phyloP scores from a whole-genome alignment of 2,329 filamentous ascomycete species.

The Colletotrichum liaoningense region DNA sequence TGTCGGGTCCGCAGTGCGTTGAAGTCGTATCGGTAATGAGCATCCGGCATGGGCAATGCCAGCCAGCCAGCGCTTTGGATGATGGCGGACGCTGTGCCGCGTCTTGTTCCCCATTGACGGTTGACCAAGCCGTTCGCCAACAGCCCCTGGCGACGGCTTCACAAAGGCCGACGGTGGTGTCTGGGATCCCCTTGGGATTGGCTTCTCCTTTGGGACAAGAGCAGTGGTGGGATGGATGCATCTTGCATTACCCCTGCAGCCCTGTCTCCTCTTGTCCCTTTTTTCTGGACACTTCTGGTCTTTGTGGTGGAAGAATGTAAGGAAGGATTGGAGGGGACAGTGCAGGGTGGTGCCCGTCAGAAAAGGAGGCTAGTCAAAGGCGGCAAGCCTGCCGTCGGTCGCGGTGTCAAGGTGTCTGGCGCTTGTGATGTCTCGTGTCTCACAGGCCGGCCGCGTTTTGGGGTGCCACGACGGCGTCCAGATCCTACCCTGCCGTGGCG shows the following conservation, averaged over 20 bases:
- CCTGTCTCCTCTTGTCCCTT: constrained; percentile 14
- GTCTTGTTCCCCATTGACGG: not conserved
- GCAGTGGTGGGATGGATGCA: constrained; percentile 19
- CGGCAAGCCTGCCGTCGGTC: constrained; percentile 6
- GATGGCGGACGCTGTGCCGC: not conserved
- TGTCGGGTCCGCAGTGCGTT: not conserved
- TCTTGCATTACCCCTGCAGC: constrained; percentile 33
- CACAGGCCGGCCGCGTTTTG: not conserved
- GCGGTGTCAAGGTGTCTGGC: constrained; percentile 7
- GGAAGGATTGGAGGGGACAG: not conserved
- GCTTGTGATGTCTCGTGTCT: not conserved
- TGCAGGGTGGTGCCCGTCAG: constrained; percentile 8
- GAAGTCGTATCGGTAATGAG: not conserved
- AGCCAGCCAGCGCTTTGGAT: no score
- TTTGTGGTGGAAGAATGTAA: not conserved
- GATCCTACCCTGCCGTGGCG: no score
- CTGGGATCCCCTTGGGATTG: not conserved
- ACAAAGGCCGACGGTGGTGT: not conserved
- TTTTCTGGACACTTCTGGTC: not conserved
- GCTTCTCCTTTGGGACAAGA: constrained; percentile 23
- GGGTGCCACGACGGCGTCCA: not conserved
- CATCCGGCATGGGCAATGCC: not conserved
- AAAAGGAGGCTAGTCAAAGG: not conserved
- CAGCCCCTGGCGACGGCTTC: not conserved
- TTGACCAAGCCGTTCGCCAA: not conserved